These are phyloP conservation scores for Globisporangium okanoganense DNA, from an alignment of 352 stramenopile genomes.

Conservation along the genomic window DNA sequence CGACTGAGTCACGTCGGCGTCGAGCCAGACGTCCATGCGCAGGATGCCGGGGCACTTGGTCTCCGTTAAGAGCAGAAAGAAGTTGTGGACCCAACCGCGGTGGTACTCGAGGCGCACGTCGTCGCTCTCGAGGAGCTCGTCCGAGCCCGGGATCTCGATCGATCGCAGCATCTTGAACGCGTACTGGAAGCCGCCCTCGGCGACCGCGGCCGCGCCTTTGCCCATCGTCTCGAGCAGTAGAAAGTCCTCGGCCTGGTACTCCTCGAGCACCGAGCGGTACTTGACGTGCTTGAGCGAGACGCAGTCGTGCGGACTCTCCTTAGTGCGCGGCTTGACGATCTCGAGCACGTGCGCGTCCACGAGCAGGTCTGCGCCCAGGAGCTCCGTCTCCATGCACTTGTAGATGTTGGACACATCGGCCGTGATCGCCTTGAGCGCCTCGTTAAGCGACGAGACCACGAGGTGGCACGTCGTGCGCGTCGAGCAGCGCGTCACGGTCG, in stretches of 20 bases:
- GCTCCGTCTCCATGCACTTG: slow-evolving; percentile 48
- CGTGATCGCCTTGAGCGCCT: slow-evolving; percentile 51
- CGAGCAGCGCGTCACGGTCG: slow-evolving; percentile 37
- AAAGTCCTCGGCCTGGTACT: slow-evolving; percentile 56
- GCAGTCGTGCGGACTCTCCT: slow-evolving; percentile 68
- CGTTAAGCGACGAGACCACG: slow-evolving; percentile 53
- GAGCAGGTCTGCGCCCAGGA: slow-evolving; percentile 51
- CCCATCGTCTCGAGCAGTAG: slow-evolving; percentile 56
- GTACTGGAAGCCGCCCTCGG: slow-evolving; percentile 34
- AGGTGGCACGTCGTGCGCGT: slow-evolving; percentile 50
- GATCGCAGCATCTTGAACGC: slow-evolving; percentile 64
- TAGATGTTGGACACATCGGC: slow-evolving; percentile 51
- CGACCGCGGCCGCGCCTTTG: slow-evolving; percentile 30
- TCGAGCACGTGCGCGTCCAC: slow-evolving; percentile 70
- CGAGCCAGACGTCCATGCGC: slow-evolving; percentile 72
- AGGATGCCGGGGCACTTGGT: slow-evolving; percentile 49
- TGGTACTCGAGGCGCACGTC: slow-evolving; percentile 42
- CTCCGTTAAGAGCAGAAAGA: slow-evolving; percentile 56
- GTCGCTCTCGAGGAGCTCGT: slow-evolving; percentile 45
- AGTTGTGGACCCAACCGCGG: slow-evolving; percentile 54
- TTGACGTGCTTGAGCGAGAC: slow-evolving; percentile 77
- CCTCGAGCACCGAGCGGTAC: slow-evolving; percentile 57
- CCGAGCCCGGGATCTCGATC: slow-evolving; percentile 24
- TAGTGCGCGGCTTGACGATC: slow-evolving; percentile 57
- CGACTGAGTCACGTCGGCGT: slow-evolving; percentile 54